These are phyloP conservation scores for Magnaporthales sp. DNA, from an alignment of 2,329 filamentous ascomycete genomes.

Conservation along the genomic window DNA sequence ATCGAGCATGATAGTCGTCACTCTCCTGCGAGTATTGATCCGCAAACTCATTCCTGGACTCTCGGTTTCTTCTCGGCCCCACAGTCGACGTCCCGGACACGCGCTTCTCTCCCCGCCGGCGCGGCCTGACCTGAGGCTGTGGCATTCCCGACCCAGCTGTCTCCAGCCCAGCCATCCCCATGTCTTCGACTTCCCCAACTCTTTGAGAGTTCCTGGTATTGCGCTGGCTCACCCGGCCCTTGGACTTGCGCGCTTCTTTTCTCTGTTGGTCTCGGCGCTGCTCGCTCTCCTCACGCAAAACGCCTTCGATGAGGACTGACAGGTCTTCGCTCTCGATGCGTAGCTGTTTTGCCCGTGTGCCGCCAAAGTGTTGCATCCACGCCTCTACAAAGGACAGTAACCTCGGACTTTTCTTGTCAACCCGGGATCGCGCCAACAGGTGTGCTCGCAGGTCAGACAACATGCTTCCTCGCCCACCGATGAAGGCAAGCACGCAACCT, in stretches of 20 bases:
- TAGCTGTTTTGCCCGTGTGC: background rate
- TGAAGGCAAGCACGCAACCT: conserved; percentile 40
- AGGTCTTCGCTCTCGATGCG: background rate
- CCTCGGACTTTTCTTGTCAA: conserved; percentile 1
- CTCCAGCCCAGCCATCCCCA: background rate
- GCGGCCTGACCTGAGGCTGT: background rate
- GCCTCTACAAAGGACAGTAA: conserved; percentile 25
- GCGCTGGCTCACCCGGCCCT: background rate
- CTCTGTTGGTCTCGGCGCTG: background rate
- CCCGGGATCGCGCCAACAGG: conserved; percentile 26
- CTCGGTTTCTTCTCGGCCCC: background rate
- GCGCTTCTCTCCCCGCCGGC: background rate
- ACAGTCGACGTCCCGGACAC: background rate
- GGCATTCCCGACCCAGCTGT: background rate
- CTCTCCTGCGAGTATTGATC: background rate
- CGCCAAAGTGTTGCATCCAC: conserved; percentile 26
- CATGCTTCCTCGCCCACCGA: conserved; percentile 33
- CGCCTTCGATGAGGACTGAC: background rate
- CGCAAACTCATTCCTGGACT: background rate
- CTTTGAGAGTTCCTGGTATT: background rate
- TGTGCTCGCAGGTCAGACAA: conserved; percentile 36
- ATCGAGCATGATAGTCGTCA: background rate
- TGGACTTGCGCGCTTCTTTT: background rate
- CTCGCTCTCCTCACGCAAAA: background rate
- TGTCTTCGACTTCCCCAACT: background rate